Evolutionary conservation across 306 rosid genomes (phyloP), one percentile per base, ranked within the genome.

Genomic region (Inga leiocalycina): DNA sequence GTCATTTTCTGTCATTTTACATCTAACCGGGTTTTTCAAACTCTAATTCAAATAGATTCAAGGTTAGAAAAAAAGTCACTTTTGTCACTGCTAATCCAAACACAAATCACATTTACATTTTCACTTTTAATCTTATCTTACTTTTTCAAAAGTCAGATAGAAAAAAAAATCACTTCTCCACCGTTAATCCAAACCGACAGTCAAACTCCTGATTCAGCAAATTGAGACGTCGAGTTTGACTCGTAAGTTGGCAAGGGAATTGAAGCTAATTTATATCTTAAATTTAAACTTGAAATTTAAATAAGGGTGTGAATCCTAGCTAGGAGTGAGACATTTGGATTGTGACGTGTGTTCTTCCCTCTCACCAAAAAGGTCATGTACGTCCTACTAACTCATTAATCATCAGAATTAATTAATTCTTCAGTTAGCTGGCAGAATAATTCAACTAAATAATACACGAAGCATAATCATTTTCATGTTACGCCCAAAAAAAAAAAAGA

Each of bases 361-460:
- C 44, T 52, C 32, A 52, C 62, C 56, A n/a, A 39, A 81, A 77
- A 64, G 70, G 43, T 77, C 41, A 39, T 70, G 46, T 70, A 56
- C 81, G 56, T 70, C 76, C 81, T 46, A 52, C 81, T 59, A 52
- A 76, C 81, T 65, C 24, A 39, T 2, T 43, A 61, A 64, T 19
- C 72, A 71, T 19, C 69, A 39, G 62, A 77, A 64, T 39, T 30
- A 84, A 64, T 19, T 62, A 64, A 64, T 75, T 69, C 44, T 17
- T 27, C 35, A 17, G 19, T 56, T 84, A 45, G 84, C 84, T 80
- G 84, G 81, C 81, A 69, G 69, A 80, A 84, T 84, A 75, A 75
- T 48, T 84, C 74, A 17, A 37, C 43, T 22, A 5, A 27, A 79
- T 54, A 34, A 83, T 78, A 70, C 48, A 72, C 37, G 32, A 10